These are phyloP conservation scores for Epichloe scottii DNA, from an alignment of 2,329 filamentous ascomycete species.

Conservation along the genomic window DNA sequence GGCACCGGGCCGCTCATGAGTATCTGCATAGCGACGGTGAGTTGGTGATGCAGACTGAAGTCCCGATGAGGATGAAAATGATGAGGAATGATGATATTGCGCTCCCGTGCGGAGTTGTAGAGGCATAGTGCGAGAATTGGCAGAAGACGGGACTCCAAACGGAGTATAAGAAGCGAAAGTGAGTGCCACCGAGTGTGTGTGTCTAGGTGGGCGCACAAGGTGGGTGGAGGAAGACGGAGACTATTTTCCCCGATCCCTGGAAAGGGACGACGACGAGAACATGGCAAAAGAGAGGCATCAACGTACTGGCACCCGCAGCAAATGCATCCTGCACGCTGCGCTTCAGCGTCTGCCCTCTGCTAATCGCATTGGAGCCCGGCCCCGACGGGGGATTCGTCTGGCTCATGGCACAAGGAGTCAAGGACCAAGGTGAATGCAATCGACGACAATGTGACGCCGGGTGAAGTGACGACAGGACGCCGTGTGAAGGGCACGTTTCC, in stretches of 20 bases:
- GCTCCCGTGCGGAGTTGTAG: constrained; percentile 20
- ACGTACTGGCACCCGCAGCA: constrained; percentile 37
- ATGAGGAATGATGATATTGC: constrained; percentile 13
- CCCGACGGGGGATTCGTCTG: constrained; percentile 41
- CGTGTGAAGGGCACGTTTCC: neutral
- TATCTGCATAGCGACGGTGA: constrained; percentile 34
- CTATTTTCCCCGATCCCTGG: too few species aligned
- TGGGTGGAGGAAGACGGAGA: too few species aligned
- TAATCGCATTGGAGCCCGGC: constrained; percentile 32
- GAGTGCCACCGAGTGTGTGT: too few species aligned
- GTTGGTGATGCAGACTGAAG: constrained; percentile 12
- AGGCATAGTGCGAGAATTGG: constrained; percentile 16
- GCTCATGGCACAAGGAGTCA: constrained; percentile 27
- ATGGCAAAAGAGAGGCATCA: neutral
- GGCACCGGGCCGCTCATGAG: constrained; percentile 36
- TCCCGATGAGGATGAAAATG: constrained; percentile 9
- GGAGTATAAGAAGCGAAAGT: neutral
- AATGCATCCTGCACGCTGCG: constrained; percentile 48
- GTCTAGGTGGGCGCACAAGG: neutral
- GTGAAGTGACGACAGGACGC: too few species aligned
- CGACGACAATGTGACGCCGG: too few species aligned
- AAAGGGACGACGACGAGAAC: neutral
- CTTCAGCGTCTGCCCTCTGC: constrained; percentile 35
- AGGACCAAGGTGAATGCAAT: too few species aligned
- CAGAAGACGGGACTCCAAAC: neutral